These are phyloP conservation scores for Punica granatum DNA, from an alignment of 345 rosid genomes.

Conservation along the genomic window DNA sequence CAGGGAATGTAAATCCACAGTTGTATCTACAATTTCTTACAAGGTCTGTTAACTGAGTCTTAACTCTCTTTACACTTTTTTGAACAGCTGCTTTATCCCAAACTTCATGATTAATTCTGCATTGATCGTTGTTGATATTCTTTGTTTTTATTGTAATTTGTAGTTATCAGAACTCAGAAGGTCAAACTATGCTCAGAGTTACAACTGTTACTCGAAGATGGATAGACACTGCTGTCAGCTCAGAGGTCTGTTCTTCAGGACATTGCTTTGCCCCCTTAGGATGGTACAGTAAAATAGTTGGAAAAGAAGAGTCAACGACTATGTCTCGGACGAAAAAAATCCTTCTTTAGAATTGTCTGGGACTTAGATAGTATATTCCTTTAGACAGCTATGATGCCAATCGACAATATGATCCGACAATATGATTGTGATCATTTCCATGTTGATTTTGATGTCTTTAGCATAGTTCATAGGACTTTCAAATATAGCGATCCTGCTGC, in stretches of 20 bases:
- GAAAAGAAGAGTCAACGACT: background rate
- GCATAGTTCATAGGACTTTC: no score
- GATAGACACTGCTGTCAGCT: conserved; percentile 79
- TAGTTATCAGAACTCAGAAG: conserved; percentile 81
- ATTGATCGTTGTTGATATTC: conserved; percentile 1
- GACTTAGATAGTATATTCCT: background rate
- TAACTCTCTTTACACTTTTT: background rate
- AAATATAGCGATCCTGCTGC: no score
- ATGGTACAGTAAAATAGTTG: background rate
- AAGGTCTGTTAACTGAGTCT: conserved; percentile 34
- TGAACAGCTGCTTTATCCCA: background rate
- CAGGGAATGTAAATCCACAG: conserved; percentile 69
- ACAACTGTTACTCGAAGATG: conserved; percentile 81
- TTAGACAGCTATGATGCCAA: no score
- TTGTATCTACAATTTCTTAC: conserved; percentile 87
- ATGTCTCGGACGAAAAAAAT: background rate
- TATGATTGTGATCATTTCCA: no score
- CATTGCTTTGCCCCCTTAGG: background rate
- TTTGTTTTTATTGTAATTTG: conserved; percentile 17
- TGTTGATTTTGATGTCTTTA: no score
- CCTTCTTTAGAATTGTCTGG: background rate
- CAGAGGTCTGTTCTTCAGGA: conserved; percentile 59
- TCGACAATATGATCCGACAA: no score
- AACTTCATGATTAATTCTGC: background rate
- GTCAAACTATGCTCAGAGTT: conserved; percentile 64